Conservation (phyloP, 1,284 basidiomycete species). For the Ceratobasidium theobromae region DNA sequence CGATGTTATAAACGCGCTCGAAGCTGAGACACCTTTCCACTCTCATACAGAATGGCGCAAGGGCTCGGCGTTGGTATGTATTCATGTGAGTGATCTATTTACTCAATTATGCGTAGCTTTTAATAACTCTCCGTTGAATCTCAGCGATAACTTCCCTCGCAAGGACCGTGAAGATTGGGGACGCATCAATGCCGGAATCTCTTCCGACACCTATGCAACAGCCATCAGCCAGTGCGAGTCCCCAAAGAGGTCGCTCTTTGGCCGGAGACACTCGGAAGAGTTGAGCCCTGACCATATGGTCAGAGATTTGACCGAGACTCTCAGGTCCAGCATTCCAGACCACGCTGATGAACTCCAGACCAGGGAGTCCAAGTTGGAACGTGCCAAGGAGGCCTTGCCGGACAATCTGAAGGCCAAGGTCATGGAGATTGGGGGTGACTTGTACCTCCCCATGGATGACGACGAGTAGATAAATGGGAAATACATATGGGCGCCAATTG, state of each 20-base stretch:
- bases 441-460: neutral
- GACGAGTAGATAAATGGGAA: no score
- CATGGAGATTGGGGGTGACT: neutral
- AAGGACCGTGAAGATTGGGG: neutral
- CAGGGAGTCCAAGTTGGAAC: neutral
- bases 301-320: neutral
- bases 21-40: no score
- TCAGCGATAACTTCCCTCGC: neutral
- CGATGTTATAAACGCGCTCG: neutral
- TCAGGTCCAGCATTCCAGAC: neutral
- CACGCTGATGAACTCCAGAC: neutral
- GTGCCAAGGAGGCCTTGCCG: neutral
- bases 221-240: neutral
- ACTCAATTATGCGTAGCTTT: no score
- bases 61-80: neutral
- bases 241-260: neutral
- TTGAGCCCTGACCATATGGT: neutral
- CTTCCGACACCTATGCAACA: neutral
- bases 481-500: no score
- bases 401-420: neutral
- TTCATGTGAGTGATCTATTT: neutral
- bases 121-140: no score
- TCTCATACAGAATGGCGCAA: neutral
- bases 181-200: neutral
- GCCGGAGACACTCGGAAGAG: neutral